phyloP scores from a whole-genome alignment of 345 rosid genomes.

The Xanthoceras sorbifolium region DNA sequence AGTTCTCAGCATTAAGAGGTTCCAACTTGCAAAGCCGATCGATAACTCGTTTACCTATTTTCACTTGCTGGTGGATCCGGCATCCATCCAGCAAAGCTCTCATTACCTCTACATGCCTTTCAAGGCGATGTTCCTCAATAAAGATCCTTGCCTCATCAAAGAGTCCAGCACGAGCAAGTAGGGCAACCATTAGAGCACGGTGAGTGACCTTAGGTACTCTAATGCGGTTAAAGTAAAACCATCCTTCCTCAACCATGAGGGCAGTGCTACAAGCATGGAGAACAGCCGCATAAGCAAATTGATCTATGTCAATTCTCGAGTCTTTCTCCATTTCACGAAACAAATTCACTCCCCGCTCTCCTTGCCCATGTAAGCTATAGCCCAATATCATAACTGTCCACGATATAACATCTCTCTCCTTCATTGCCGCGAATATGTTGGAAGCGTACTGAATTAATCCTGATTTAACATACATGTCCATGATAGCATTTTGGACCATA shows the following conservation, averaged over 20 bases:
- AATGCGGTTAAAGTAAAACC: constrained; percentile 39
- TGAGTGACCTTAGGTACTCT: constrained; percentile 36
- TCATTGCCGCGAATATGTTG: constrained; percentile 35
- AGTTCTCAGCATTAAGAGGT: constrained; percentile 56
- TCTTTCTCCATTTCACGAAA: constrained; percentile 41
- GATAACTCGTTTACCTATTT: constrained; percentile 37
- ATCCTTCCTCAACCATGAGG: constrained; percentile 44
- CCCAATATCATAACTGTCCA: constrained; percentile 60
- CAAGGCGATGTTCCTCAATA: constrained; percentile 36
- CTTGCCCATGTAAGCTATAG: constrained; percentile 50
- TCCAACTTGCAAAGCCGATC: constrained; percentile 51
- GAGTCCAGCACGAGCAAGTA: constrained; percentile 44
- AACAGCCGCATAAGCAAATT: constrained; percentile 35
- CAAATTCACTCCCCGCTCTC: constrained; percentile 41
- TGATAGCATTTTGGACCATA: constrained; percentile 41
- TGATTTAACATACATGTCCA: constrained; percentile 60
- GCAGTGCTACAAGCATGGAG: constrained; percentile 54
- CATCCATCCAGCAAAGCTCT: constrained; percentile 53
- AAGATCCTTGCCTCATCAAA: constrained; percentile 46
- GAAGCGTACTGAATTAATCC: constrained; percentile 43
- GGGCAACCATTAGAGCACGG: constrained; percentile 44
- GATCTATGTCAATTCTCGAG: constrained; percentile 34
- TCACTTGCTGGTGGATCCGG: constrained; percentile 39
- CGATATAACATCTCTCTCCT: constrained; percentile 42
- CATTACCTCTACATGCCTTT: constrained; percentile 37